Evolutionary conservation across 106 monocot genomes (phyloP).

Genomic region (Narthecium ossifragum): DNA sequence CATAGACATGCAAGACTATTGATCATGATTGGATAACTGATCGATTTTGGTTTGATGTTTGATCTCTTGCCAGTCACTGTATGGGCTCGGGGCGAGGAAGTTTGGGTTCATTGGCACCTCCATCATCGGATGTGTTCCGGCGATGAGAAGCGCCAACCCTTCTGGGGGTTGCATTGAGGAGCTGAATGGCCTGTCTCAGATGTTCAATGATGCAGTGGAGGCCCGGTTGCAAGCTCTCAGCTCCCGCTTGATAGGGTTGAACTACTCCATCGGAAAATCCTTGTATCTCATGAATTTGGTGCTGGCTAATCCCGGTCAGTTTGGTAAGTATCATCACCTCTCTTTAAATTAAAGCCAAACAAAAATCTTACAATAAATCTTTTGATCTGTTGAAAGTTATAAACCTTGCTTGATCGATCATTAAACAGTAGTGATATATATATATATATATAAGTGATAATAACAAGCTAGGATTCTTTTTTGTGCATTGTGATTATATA

Average conservation of each 20-base stretch:
- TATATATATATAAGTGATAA: background rate
- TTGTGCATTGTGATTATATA: conserved; percentile 2
- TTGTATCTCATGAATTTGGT: conserved; percentile 5
- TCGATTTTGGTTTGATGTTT: background rate
- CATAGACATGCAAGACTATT: no score
- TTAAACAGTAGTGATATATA: no score
- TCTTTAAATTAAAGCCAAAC: no score
- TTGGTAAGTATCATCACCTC: background rate
- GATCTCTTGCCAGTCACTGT: conserved; percentile 23
- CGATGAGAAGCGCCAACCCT: conserved; percentile 10
- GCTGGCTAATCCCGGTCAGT: background rate
- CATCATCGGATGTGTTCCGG: conserved; percentile 26
- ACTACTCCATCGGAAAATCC: conserved; percentile 22
- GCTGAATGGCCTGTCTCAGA: conserved; percentile 18
- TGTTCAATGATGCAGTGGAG: conserved; percentile 12
- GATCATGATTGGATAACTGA: background rate
- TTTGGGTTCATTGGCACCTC: conserved; percentile 21
- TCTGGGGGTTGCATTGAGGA: conserved; percentile 10
- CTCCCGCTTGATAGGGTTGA: conserved; percentile 19
- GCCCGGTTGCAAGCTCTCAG: conserved; percentile 13
- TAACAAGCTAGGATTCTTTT: background rate
- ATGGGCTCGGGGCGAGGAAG: conserved; percentile 29
- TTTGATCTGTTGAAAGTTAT: no score
- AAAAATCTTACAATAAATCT: no score
- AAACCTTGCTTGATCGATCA: no score